A percentile compares a stretch with the other conserved stretches of the same genome.
Conservation (phyloP, 108 stramenopile genomes). For the Cyclotella atomus region DNA sequence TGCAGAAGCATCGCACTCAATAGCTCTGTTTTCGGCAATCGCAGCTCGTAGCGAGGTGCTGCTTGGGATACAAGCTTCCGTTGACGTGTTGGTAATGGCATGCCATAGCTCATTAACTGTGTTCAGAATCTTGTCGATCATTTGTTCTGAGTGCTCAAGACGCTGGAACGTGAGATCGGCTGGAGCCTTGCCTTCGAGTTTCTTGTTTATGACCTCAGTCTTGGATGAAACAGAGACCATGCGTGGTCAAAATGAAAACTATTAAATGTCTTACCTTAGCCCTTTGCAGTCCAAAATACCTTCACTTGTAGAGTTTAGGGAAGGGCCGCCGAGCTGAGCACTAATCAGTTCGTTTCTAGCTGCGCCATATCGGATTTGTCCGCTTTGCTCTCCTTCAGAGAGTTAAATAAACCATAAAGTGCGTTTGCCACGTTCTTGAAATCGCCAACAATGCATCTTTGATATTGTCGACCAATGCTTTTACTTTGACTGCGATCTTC, state of each 20-base stretch:
- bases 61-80: background rate
- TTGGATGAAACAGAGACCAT: background rate
- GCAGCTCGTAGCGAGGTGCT: background rate
- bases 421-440: conserved; percentile 13
- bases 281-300: conserved; percentile 4
- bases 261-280: background rate
- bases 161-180: background rate
- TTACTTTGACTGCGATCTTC: conserved; percentile 11
- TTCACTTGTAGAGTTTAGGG: too few species aligned
- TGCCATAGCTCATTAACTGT: background rate
- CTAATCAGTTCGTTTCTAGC: conserved; percentile 1
- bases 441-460: conserved; percentile 11
- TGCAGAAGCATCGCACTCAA: background rate
- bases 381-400: conserved; percentile 11
- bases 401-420: conserved; percentile 1
- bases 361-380: conserved; percentile 14
- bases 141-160: conserved; percentile 5
- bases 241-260: too few species aligned
- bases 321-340: background rate
- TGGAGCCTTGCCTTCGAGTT: conserved; percentile 8
- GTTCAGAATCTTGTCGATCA: conserved; percentile 12
- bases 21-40: background rate
- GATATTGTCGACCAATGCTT: conserved; percentile 2
- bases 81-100: background rate
- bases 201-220: background rate